Evolutionary conservation across 2,329 filamentous ascomycete species (phyloP), one percentile per base, ranked within the genome.

Genomic region (Pleurostoma richardsiae): DNA sequence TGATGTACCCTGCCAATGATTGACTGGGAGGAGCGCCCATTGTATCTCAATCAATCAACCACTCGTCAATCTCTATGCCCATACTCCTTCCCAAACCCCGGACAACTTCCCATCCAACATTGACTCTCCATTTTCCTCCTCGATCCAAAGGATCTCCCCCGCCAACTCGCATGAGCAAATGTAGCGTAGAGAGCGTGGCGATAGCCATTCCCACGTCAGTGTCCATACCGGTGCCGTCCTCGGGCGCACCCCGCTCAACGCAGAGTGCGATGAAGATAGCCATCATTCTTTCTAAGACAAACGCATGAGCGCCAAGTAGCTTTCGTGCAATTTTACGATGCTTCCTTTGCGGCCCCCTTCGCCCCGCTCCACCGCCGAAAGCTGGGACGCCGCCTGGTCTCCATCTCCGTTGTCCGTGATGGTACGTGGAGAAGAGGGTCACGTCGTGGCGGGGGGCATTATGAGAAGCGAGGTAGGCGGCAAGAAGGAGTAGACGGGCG

Each of bases 391-490:
- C 77, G 43, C 77, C 75, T 10, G 76, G 69, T 1, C 74, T 66
- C 44, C 75, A 70, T 52, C 27, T 43, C 27, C 72, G 67, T 42
- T 71, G 63, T 56, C 74, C 72, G 63, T 82, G 65, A 47, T 83
- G 77, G 58, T 80, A 77, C 10, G 87, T 89, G 55, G 86, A 89
- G 71, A 94, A 94, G 59, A 89, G 81, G 1, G 81, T 74, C 4
- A 81, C 70, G 62, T 94, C 88, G 59, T 87, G 81, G n/a, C 82
- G 77, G 1, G 85, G 70, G 10, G 85, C 80, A 62, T 91, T 94
- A 73, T 89, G 88, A 2, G 86, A 90, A 44, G 88, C 86, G 3
- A 94, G 79, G 66, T 94, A 94, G 4, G 88, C 85, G 33, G 88
- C 82, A 29, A 90, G 74, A 8, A 94, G 78, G 29, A 92, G 75